Base-by-base conservation (phyloP, 2,329 filamentous ascomycete species). In the Monosporascus sp. region DNA sequence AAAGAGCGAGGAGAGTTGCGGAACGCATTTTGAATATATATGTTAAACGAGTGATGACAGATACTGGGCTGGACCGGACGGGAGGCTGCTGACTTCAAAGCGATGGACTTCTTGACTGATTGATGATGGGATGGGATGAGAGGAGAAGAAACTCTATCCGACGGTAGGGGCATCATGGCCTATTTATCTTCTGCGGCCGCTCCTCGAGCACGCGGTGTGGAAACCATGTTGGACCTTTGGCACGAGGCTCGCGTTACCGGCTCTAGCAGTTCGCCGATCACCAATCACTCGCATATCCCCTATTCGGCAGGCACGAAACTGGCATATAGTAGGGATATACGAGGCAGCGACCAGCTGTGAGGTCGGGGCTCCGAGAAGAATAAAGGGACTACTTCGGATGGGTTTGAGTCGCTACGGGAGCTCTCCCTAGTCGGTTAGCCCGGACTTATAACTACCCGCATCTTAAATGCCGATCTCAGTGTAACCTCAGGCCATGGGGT, bases 21-120 rank as follows among this genome's bases (percentile, higher is more conserved):
- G 63, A 59, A 51, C 60, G 65, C 65, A 68, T 68, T 43, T 60
- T 66, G 59, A 53, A 45, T 9, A 45, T 46, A 46, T 17, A 31
- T 48, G 37, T 37, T 31, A 24, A 47, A 47, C 11, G 50, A 53
- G 43, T 5, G 25, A 54, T 45, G 25, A 22, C 24, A 35, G n/a
- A 18, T 17, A 48, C 50, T 56, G 25, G 39, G 46, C 38, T 48
- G 46, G 22, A 25, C 37, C 17, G 51, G 47, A 49, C 31, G 48
- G 22, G 47, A 27, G 52, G 47, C 52, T 39, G 55, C 52, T 50
- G 48, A 44, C 48, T 52, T 51, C 38, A 55, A 35, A 39, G 51
- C 25, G 38, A 50, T 53, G 51, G 53, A n/a, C 48, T 55, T 27
- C 56, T 49, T 43, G 50, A 49, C 44, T 49, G 55, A 35, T 11